A percentile compares a stretch with the other conserved stretches of the same genome.
phyloP scores from a whole-genome alignment of 345 rosid genomes.

The Mangifera indica region DNA sequence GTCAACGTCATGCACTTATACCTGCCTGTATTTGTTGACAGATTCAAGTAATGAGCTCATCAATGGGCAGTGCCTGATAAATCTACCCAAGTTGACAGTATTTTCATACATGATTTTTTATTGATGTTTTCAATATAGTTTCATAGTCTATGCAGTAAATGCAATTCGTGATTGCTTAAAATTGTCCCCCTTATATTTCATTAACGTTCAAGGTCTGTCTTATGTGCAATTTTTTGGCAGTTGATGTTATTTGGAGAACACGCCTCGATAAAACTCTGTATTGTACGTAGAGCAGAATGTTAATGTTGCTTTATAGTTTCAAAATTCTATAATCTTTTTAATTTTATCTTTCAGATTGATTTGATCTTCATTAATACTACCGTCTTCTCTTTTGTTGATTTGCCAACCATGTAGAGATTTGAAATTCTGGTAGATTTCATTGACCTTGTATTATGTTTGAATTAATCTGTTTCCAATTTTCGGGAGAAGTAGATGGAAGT shows the following conservation, averaged over 20 bases:
- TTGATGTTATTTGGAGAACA: background rate
- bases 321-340: slow-evolving; percentile 13
- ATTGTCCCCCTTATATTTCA: background rate
- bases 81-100: background rate
- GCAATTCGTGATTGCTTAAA: slow-evolving; percentile 9
- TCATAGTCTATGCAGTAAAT: slow-evolving; percentile 15
- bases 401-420: too few species aligned
- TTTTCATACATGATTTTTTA: background rate
- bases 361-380: slow-evolving; percentile 4
- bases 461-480: too few species aligned
- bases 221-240: slow-evolving; percentile 7
- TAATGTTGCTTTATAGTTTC: background rate
- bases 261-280: slow-evolving; percentile 2
- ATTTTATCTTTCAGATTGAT: background rate
- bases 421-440: too few species aligned
- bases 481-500: too few species aligned
- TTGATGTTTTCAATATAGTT: slow-evolving; percentile 16
- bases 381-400: too few species aligned
- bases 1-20: background rate
- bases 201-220: background rate
- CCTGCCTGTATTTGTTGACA: slow-evolving; percentile 28
- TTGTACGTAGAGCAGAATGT: slow-evolving; percentile 33
- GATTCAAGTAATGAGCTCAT: slow-evolving; percentile 57
- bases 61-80: slow-evolving; percentile 28
- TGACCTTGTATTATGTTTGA: too few species aligned